phyloP scores from a whole-genome alignment of 805 yeast genomes.

The Saccharomycopsis sp. region DNA sequence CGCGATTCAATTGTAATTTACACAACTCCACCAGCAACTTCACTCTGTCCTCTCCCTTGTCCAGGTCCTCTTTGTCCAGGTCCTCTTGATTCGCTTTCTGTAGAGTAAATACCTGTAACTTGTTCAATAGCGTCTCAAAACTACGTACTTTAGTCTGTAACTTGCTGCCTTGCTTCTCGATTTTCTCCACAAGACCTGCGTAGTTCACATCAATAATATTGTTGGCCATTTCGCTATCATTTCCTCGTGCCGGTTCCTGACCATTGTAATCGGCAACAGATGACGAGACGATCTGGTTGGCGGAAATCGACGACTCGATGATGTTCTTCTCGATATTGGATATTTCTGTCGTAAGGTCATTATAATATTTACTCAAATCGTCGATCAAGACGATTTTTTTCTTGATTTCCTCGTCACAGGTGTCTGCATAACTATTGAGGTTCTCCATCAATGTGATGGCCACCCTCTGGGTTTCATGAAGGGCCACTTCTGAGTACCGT shows the following conservation, averaged over 20 bases:
- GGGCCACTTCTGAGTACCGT: conserved; percentile 47
- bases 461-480: conserved; percentile 45
- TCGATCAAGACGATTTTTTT: conserved; percentile 38
- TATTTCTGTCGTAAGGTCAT: conserved; percentile 16
- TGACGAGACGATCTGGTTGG: conserved; percentile 1
- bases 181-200: conserved; percentile 22
- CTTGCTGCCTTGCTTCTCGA: conserved; percentile 24
- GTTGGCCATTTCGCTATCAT: conserved; percentile 6
- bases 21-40: conserved; percentile 31
- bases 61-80: conserved; percentile 15
- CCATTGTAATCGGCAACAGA: neutral
- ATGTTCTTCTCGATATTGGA: conserved; percentile 16
- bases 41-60: conserved; percentile 23
- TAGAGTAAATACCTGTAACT: conserved; percentile 6
- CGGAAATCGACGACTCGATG: conserved; percentile 8
- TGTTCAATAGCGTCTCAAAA: conserved; percentile 10
- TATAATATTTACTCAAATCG: conserved; percentile 17
- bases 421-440: conserved; percentile 39
- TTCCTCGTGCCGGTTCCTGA: neutral
- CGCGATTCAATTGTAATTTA: conserved; percentile 37
- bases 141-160: conserved; percentile 27
- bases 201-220: conserved; percentile 8
- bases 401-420: conserved; percentile 50
- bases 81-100: conserved; percentile 1
- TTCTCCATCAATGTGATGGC: conserved; percentile 44